These are phyloP conservation scores for Dactylellina parvicollis DNA, from an alignment of 2,329 filamentous ascomycete genomes.

Conservation along the genomic window DNA sequence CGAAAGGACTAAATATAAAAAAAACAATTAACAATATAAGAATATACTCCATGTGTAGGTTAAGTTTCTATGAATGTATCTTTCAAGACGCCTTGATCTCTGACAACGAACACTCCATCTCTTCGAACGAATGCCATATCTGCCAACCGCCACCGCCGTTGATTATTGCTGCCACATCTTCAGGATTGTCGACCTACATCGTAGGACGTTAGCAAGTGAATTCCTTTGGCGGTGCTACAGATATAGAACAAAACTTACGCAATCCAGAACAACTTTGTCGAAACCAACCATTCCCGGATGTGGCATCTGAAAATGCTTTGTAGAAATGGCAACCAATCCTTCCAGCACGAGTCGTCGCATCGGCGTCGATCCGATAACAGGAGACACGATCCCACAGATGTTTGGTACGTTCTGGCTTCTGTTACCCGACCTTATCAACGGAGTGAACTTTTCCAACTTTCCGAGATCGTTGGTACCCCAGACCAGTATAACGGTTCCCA, in stretches of 20 bases:
- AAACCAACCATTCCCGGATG: conserved; percentile 27
- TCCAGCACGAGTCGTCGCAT: conserved; percentile 22
- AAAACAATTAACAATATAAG: not conserved
- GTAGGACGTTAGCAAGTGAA: not conserved
- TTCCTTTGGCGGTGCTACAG: not conserved
- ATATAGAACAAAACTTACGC: conserved; percentile 27
- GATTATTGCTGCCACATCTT: conserved; percentile 29
- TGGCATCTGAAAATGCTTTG: conserved; percentile 51
- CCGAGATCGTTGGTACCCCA: conserved; percentile 43
- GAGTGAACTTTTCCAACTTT: conserved; percentile 48
- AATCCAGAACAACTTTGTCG: conserved; percentile 43
- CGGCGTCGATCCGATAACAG: conserved; percentile 26
- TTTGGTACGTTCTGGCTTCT: conserved; percentile 1
- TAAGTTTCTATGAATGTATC: not conserved
- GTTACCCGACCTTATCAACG: conserved; percentile 16
- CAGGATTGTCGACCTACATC: conserved; percentile 31
- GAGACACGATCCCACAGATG: conserved; percentile 35
- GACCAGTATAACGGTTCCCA: conserved; percentile 37
- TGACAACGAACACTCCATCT: conserved; percentile 46
- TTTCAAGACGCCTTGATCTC: conserved; percentile 33
- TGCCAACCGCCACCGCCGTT: conserved; percentile 34
- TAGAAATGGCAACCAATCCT: conserved; percentile 33
- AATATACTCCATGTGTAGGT: no score
- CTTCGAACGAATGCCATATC: conserved; percentile 50
- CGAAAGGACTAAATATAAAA: not conserved